Evolutionary conservation across 2,329 filamentous ascomycete genomes (phyloP).

Genomic region (Corynespora cassiicola): DNA sequence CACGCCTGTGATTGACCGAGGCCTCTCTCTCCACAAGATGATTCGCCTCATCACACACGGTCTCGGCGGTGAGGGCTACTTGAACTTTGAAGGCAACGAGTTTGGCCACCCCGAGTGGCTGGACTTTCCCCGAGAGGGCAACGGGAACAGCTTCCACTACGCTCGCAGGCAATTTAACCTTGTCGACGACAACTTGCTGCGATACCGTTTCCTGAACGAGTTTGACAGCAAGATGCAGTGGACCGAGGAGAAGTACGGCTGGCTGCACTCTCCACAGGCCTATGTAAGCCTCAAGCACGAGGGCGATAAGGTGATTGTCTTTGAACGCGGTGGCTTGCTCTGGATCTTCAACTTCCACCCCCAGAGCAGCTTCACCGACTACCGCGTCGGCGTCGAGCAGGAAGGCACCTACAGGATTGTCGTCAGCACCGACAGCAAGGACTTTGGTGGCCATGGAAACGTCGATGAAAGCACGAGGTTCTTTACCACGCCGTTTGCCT

Average conservation of each 20-base stretch:
- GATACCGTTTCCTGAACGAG: constrained; percentile 90
- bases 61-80: constrained; percentile 92
- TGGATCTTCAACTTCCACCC: constrained; percentile 98
- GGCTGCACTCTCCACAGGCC: constrained; percentile 84
- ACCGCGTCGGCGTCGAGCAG: constrained; percentile 85
- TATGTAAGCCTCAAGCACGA: constrained; percentile 96
- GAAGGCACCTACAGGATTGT: constrained; percentile 87
- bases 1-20: constrained; percentile 87
- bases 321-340: constrained; percentile 87
- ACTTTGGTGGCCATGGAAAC: constrained; percentile 80
- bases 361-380: constrained; percentile 84
- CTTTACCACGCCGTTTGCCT: constrained; percentile 88
- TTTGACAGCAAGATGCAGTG: constrained; percentile 94
- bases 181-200: constrained; percentile 81
- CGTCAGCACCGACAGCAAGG: constrained; percentile 78
- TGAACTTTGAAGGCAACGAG: constrained; percentile 99
- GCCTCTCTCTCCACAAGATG: constrained; percentile 95
- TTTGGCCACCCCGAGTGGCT: constrained; percentile 99
- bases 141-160: constrained; percentile 93
- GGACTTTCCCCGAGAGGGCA: constrained; percentile 93
- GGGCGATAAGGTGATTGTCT: constrained; percentile 91
- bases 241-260: constrained; percentile 86
- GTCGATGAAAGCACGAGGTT: constrained; percentile 83
- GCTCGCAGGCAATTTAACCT: constrained; percentile 93
- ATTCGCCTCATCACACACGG: constrained; percentile 91